Base-by-base conservation (phyloP, 345 rosid species). In the Conringia planisiliqua region DNA sequence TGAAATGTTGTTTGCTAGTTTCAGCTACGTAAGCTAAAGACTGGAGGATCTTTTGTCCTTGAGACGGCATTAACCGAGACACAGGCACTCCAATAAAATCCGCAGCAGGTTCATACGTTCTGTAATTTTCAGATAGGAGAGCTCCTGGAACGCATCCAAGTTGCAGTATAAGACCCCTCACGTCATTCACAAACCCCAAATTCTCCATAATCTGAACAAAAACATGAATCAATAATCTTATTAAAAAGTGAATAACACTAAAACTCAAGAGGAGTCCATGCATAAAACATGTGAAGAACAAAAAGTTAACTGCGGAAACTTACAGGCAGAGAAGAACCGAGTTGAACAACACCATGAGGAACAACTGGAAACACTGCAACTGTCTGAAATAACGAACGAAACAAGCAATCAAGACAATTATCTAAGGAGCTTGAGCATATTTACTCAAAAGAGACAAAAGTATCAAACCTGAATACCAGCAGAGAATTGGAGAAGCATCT, bases 341-440 rank as follows among this genome's bases (percentile, higher is more conserved):
- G 86, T 67, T 92, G 98, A 83, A 92, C 84, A 68, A 96, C 96
- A 59, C 99, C 99, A 68, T 88, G 89, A 39, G 91, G 91, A 57
- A 74, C 80, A 72, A 89, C 86, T 6, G 99, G 97, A 79, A 95
- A 79, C 54, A 92, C 96, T 13, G 85, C 95, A 74, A 96, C 80
- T 9, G 97, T 90, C 97, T 90, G 91, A 79, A 74, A 26, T 62
- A 77, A 16, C 40, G 60, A 65, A 62, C 36, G 32, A 72, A 26
- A 3, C 20, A 55, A 51, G 54, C 11, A 24, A 16, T 13, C 46
- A 62, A 71, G 6, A 50, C 5, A 29, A 9, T 1, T 17, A 29
- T 36, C 6, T 20, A 20, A 62, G 22, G 33, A 55, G 27, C 39
- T 55, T 29, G 27, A 59, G 18, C n/a, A 10, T 51, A 20, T 18